Evolutionary conservation across 176 grass and related monocot genomes (phyloP).

Genomic region (Puccinellia tenuiflora): DNA sequence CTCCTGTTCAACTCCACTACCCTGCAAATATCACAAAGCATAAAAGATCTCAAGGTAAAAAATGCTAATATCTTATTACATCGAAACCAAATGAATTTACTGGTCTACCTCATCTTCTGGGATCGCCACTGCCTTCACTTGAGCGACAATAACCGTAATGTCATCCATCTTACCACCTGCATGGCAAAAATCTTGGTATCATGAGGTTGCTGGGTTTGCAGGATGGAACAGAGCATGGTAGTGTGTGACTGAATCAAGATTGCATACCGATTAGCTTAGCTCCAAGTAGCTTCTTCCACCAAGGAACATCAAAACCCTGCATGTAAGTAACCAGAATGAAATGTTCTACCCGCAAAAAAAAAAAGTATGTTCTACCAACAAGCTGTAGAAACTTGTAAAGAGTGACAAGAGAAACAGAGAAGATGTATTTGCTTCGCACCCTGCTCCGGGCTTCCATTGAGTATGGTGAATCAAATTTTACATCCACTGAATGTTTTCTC

Average conservation of each 20-base stretch:
- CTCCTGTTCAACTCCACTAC: neutral
- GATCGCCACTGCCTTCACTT: conserved; percentile 35
- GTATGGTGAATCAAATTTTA: conserved; percentile 90
- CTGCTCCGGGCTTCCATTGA: conserved; percentile 70
- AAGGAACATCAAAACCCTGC: conserved; percentile 81
- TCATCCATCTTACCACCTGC: conserved; percentile 97
- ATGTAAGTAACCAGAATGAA: conserved; percentile 21
- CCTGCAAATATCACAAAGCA: conserved; percentile 5
- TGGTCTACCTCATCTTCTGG: conserved; percentile 32
- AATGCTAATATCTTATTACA: neutral
- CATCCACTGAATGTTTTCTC: conserved; percentile 78
- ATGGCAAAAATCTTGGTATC: neutral
- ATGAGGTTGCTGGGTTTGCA: neutral
- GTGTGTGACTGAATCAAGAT: neutral
- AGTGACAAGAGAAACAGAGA: neutral
- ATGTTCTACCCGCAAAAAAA: too few relatives aligned
- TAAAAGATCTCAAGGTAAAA: neutral
- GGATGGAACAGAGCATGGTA: neutral
- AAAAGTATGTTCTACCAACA: neutral
- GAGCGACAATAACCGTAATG: conserved; percentile 73
- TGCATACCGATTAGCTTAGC: conserved; percentile 65
- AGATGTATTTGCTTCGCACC: conserved; percentile 27
- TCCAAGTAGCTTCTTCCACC: conserved; percentile 81
- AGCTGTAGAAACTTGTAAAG: neutral
- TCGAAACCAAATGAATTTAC: neutral